Base-by-base conservation (phyloP, 805 yeast species). In the Wickerhamiella alocasiicola region DNA sequence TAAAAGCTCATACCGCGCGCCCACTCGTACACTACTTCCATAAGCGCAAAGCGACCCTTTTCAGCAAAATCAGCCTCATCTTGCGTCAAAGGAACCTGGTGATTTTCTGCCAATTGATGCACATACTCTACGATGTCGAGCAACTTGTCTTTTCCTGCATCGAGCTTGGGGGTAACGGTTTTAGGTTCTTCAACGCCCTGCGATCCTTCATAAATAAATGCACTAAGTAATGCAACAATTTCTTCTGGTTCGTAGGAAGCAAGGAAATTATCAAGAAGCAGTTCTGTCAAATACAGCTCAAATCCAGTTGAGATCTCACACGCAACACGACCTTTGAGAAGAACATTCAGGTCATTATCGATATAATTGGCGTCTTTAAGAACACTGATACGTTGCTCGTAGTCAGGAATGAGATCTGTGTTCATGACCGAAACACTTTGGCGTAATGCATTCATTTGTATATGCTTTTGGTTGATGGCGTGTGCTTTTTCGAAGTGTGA, bases 21-120 rank as follows among this genome's bases (percentile, higher is more conserved):
- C 99, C 99, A 91, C 61, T 91, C 96, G 57, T 88, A 91, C 4
- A 88, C 95, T 9, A 84, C 95, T 56, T 85, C 88, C 61, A 84
- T 81, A 53, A 91, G 67, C 0, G 88, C 94, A 60, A 91, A 91
- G 49, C 97, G 67, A 52, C 83, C 78, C 48, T 78, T 71, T 43
- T 83, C 93, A 48, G 79, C 62, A 53, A 88, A 91, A 45, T 79
- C 81, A 37, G 78, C 79, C 51, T 88, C 97, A 40, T 87, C 97
- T 9, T 77, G 67, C 0, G 94, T 81, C 49, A 84, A 62, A 15
- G 78, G 65, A 13, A 91, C 82, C 56, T 80, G 85, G 46, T 78
- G 73, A 30, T 69, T 68, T 32, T 70, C 70, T 51, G 74, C 84
- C 1, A 81, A 74, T 28, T 64, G 63, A 49, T 80, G 62, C 47